phyloP scores from a whole-genome alignment of 2,329 filamentous ascomycete species.

The Fusarium kyushuense region DNA sequence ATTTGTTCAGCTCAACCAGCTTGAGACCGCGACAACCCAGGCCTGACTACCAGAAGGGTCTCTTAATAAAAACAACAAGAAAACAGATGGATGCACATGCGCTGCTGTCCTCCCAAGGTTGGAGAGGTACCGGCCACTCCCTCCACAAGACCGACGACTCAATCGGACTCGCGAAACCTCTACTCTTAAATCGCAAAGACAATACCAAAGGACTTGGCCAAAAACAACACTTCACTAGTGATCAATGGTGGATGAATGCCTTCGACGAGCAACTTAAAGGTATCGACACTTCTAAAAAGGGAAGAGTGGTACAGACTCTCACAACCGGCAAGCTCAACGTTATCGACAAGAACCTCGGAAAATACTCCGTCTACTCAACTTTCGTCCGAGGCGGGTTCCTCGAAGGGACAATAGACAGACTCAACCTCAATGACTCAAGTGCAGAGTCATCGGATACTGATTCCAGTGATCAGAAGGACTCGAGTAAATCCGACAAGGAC shows the following conservation, averaged over 20 bases:
- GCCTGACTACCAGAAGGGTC: not conserved
- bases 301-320: slow-evolving; percentile 68
- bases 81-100: slow-evolving; percentile 82
- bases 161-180: slow-evolving; percentile 83
- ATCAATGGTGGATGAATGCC: slow-evolving; percentile 97
- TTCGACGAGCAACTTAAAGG: slow-evolving; percentile 92
- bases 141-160: slow-evolving; percentile 80
- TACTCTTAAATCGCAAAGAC: slow-evolving; percentile 85
- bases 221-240: slow-evolving; percentile 74
- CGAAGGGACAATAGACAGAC: slow-evolving; percentile 71
- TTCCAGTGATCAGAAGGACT: slow-evolving; percentile 50
- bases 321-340: slow-evolving; percentile 66
- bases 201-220: slow-evolving; percentile 85
- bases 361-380: slow-evolving; percentile 79
- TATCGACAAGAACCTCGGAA: slow-evolving; percentile 65
- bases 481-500: slow-evolving; percentile 17
- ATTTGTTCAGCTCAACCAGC: not conserved
- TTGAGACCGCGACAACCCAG: not conserved
- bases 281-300: slow-evolving; percentile 72
- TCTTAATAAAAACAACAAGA: not conserved
- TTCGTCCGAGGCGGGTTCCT: slow-evolving; percentile 88
- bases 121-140: slow-evolving; percentile 89
- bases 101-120: slow-evolving; percentile 87
- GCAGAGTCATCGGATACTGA: slow-evolving; percentile 46
- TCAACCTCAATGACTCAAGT: slow-evolving; percentile 47